phyloP scores from a whole-genome alignment of 768 basidiomycete genomes.

The Multifurca ochricompacta region DNA sequence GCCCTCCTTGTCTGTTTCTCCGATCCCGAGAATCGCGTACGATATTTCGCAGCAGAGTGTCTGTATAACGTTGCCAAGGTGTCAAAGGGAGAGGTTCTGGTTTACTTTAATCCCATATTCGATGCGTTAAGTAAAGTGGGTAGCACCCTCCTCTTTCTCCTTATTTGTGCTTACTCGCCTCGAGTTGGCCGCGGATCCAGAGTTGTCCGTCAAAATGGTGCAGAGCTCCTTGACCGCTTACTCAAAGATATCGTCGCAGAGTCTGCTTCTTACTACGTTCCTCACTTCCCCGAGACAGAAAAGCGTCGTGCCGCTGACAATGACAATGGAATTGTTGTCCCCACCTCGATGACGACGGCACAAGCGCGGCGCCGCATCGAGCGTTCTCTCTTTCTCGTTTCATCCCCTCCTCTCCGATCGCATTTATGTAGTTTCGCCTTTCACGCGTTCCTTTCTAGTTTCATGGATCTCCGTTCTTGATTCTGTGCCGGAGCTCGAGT shows the following conservation, averaged over 20 bases:
- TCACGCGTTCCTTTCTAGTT: slow-evolving; percentile 93
- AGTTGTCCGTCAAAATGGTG: slow-evolving; percentile 96
- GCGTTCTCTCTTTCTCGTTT: slow-evolving; percentile 94
- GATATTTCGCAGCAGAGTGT: slow-evolving; percentile 97
- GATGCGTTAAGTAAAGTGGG: slow-evolving; percentile 93
- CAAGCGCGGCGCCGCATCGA: slow-evolving; percentile 40
- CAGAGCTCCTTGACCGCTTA: slow-evolving; percentile 92
- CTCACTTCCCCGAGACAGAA: slow-evolving; percentile 77
- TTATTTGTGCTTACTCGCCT: background rate
- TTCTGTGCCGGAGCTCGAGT: slow-evolving; percentile 92
- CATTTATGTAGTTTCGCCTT: slow-evolving; percentile 92
- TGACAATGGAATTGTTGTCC: slow-evolving; percentile 52
- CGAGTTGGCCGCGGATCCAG: slow-evolving; percentile 93
- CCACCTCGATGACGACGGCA: slow-evolving; percentile 48
- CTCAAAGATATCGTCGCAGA: slow-evolving; percentile 98
- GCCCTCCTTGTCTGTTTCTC: slow-evolving; percentile 87
- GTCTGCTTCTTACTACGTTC: slow-evolving; percentile 90
- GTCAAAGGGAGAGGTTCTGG: slow-evolving; percentile 91
- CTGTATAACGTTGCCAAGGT: slow-evolving; percentile 98
- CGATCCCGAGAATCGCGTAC: slow-evolving; percentile 89
- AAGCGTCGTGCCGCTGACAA: slow-evolving; percentile 48
- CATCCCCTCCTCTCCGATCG: slow-evolving; percentile 90
- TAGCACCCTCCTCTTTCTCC: background rate
- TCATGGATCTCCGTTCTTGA: slow-evolving; percentile 95
- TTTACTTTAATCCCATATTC: slow-evolving; percentile 98